A percentile compares a stretch with the other conserved stretches of the same genome.
phyloP scores from a whole-genome alignment of 495 filamentous ascomycete genomes.

The Recurvomyces mirabilis region DNA sequence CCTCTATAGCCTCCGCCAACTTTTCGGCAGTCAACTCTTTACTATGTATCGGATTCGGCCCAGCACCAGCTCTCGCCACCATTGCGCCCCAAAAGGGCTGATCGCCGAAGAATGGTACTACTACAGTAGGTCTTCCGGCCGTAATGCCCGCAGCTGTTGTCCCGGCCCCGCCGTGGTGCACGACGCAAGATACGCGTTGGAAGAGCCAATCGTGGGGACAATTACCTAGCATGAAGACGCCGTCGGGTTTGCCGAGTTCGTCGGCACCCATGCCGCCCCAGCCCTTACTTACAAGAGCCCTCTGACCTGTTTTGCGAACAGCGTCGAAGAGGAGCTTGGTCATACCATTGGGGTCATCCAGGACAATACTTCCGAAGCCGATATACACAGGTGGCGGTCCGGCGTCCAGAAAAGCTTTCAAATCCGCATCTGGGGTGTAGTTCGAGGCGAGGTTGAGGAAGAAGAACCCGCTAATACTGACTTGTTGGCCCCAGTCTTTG shows the following conservation, averaged over 20 bases:
- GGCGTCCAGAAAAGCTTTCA: slow-evolving; percentile 41
- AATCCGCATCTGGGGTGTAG: slow-evolving; percentile 42
- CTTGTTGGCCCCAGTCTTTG: slow-evolving; percentile 47
- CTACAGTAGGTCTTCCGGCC: slow-evolving; percentile 45
- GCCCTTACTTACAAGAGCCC: slow-evolving; percentile 52
- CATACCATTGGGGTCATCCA: slow-evolving; percentile 46
- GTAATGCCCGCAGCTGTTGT: slow-evolving; percentile 53
- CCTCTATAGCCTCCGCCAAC: slow-evolving; percentile 34
- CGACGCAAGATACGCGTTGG: slow-evolving; percentile 47
- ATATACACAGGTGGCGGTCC: slow-evolving; percentile 53
- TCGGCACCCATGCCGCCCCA: slow-evolving; percentile 51
- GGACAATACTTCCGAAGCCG: slow-evolving; percentile 57
- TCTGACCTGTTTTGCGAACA: slow-evolving; percentile 37
- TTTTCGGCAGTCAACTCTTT: slow-evolving; percentile 35
- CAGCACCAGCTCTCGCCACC: slow-evolving; percentile 42
- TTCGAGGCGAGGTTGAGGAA: slow-evolving; percentile 40
- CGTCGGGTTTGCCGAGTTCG: slow-evolving; percentile 31
- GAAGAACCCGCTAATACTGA: slow-evolving; percentile 53
- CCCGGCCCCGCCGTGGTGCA: slow-evolving; percentile 57
- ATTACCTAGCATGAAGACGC: slow-evolving; percentile 48
- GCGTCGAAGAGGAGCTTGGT: slow-evolving; percentile 46
- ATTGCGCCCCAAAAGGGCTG: slow-evolving; percentile 50
- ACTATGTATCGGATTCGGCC: slow-evolving; percentile 36
- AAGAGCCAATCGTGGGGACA: slow-evolving; percentile 60
- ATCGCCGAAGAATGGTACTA: slow-evolving; percentile 59